These are phyloP conservation scores for Mycena belliarum DNA, from an alignment of 768 basidiomycete genomes.

Conservation along the genomic window DNA sequence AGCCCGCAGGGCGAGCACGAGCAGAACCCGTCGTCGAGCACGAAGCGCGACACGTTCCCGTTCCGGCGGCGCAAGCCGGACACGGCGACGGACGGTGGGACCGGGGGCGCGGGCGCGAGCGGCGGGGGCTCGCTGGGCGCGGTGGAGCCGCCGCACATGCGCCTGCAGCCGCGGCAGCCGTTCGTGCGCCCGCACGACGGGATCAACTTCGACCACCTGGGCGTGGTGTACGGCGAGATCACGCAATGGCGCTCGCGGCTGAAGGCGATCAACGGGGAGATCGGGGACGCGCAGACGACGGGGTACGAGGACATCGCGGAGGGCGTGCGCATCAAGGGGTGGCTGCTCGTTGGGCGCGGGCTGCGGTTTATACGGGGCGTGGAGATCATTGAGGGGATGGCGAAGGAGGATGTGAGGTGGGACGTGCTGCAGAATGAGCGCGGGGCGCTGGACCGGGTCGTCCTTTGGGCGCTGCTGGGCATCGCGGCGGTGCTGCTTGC, in stretches of 20 bases:
- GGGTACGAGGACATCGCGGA: conserved; percentile 74
- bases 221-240: conserved; percentile 67
- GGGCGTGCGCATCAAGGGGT: conserved; percentile 70
- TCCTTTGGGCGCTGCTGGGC: conserved; percentile 60
- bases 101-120: too few relatives aligned
- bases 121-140: conserved; percentile 21
- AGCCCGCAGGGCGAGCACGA: not conserved
- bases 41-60: conserved; percentile 66
- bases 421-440: conserved; percentile 68
- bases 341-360: conserved; percentile 75
- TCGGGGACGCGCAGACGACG: conserved; percentile 64
- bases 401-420: conserved; percentile 85
- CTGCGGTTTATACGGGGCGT: conserved; percentile 62
- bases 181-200: conserved; percentile 78
- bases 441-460: conserved; percentile 42
- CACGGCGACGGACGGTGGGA: conserved; percentile 23
- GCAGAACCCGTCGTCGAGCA: conserved; percentile 19
- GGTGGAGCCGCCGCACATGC: conserved; percentile 64
- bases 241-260: conserved; percentile 67
- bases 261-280: conserved; percentile 73
- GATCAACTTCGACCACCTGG: conserved; percentile 64
- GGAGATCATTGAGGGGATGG: conserved; percentile 73
- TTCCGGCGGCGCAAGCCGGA: conserved; percentile 36
- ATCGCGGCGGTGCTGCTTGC: conserved; percentile 54
- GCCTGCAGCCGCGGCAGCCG: conserved; percentile 64